phyloP scores from a whole-genome alignment of 225 moss, liverwort and hornwort species.

The Bryum argenteum region DNA sequence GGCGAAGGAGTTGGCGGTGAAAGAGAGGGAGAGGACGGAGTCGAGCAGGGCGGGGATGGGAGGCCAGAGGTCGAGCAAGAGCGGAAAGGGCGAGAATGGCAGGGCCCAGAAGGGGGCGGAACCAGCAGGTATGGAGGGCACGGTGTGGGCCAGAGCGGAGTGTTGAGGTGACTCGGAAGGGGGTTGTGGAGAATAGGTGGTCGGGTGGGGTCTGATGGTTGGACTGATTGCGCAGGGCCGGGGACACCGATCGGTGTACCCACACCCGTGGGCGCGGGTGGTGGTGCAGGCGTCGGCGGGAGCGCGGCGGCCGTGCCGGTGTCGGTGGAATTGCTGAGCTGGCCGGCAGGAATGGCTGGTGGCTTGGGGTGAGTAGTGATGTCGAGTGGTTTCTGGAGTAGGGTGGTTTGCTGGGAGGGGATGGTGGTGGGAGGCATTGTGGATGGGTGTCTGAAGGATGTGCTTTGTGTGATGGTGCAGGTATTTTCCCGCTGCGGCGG shows the following conservation, averaged over 20 bases:
- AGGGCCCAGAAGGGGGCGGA: slow-evolving; percentile 61
- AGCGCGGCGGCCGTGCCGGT: slow-evolving; percentile 55
- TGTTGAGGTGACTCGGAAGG: too few species aligned
- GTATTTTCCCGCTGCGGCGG: slow-evolving; percentile 46
- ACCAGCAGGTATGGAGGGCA: slow-evolving; percentile 54
- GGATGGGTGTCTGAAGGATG: background rate
- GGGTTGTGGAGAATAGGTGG: too few species aligned
- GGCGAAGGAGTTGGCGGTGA: slow-evolving; percentile 34
- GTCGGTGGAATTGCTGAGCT: slow-evolving; percentile 66
- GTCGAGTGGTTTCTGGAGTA: background rate
- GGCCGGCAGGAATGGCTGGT: slow-evolving; percentile 65
- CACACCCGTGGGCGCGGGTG: slow-evolving; percentile 39
- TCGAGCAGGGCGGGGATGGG: slow-evolving; percentile 33
- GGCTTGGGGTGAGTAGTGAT: slow-evolving; percentile 42
- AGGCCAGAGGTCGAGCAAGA: slow-evolving; percentile 50
- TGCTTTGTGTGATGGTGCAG: slow-evolving; percentile 25
- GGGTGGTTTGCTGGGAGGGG: background rate
- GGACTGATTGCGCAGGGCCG: slow-evolving; percentile 17
- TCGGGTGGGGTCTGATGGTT: background rate
- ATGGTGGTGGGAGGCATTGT: background rate
- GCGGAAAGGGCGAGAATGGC: slow-evolving; percentile 49
- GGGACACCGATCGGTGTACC: slow-evolving; percentile 43
- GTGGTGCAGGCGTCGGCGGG: slow-evolving; percentile 35
- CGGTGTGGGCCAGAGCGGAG: background rate
- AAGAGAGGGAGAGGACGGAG: slow-evolving; percentile 55